phyloP scores from a whole-genome alignment of 192 early-diverging fungal species.

The Piromyces sp. region DNA sequence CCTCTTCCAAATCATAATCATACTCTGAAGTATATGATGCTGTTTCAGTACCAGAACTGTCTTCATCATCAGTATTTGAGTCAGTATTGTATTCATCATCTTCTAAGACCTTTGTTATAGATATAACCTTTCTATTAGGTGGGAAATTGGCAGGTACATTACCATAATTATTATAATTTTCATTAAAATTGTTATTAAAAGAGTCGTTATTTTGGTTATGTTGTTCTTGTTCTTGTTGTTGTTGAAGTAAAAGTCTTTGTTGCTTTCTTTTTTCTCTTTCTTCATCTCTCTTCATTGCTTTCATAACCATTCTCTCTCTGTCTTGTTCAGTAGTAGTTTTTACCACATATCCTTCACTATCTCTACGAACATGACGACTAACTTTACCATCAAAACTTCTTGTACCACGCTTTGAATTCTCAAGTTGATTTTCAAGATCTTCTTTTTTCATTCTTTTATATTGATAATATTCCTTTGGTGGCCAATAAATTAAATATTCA shows the following conservation, averaged over 20 bases:
- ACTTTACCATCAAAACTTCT: neutral
- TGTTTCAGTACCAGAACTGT: neutral
- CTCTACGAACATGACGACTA: neutral
- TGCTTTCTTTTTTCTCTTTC: neutral
- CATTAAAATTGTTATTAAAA: neutral
- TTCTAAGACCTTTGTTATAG: neutral
- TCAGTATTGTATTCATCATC: neutral
- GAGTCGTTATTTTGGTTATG: neutral
- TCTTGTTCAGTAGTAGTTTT: neutral
- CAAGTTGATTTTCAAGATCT: neutral
- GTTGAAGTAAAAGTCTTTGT: neutral
- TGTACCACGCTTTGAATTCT: neutral
- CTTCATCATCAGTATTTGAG: neutral
- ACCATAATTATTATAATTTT: neutral
- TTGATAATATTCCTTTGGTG: neutral
- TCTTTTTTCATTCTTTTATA: neutral
- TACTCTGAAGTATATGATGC: neutral
- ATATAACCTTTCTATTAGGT: neutral
- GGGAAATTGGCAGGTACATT: neutral
- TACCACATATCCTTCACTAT: neutral
- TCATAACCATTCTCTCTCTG: neutral
- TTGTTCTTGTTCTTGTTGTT: neutral
- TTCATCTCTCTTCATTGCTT: neutral
- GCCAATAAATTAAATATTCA: neutral
- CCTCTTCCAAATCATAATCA: neutral